Conservation (phyloP, 2,329 filamentous ascomycete species). For the Malbranchea zuffiana region DNA sequence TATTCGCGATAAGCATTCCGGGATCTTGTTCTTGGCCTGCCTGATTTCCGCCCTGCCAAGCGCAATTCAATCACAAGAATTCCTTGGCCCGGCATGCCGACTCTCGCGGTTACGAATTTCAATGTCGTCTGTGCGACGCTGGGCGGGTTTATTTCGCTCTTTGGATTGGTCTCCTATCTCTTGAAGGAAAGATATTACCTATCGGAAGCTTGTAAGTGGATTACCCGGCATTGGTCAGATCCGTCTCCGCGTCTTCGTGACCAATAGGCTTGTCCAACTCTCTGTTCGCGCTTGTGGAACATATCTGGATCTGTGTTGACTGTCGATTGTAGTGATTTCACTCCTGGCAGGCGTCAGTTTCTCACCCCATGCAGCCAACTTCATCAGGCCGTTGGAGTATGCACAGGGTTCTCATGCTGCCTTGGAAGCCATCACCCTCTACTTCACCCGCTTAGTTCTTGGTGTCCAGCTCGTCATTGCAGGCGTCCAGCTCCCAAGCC, state of each 20-base stretch:
- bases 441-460: constrained; percentile 76
- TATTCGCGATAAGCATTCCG: too few species aligned
- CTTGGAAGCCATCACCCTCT: constrained; percentile 63
- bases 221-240: neutral
- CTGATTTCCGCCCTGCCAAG: too few species aligned
- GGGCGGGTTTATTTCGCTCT: constrained; percentile 81
- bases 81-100: constrained; percentile 41
- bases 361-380: constrained; percentile 65
- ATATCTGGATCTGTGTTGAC: neutral
- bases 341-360: constrained; percentile 68
- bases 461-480: constrained; percentile 84
- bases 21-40: too few species aligned
- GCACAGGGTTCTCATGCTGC: constrained; percentile 47
- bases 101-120: constrained; percentile 60
- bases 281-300: too few species aligned
- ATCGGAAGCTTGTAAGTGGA: constrained; percentile 67
- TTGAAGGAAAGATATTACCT: constrained; percentile 85
- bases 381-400: constrained; percentile 66
- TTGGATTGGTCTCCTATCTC: constrained; percentile 79
- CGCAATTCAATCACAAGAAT: constrained; percentile 6
- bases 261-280: too few species aligned
- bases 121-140: constrained; percentile 72
- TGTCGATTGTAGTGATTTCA: constrained; percentile 56
- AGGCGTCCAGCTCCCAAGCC: constrained; percentile 74
- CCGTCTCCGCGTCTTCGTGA: neutral